These are phyloP conservation scores for Chlamydomonas asymmetrica DNA, from an alignment of 139 green algal species.

Conservation along the genomic window DNA sequence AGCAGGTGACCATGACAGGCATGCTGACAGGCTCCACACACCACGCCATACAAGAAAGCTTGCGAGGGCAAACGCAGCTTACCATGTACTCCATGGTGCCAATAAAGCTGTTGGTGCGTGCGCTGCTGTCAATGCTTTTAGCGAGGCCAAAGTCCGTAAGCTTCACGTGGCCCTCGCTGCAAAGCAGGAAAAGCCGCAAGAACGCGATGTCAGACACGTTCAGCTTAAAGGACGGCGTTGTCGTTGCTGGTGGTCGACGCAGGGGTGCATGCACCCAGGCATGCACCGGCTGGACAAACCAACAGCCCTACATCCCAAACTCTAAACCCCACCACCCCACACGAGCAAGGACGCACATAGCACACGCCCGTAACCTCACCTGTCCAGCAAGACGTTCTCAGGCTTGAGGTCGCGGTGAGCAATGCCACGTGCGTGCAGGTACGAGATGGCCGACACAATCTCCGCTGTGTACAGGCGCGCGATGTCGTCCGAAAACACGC, in stretches of 20 bases:
- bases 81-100: slow-evolving; percentile 90
- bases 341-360: no score
- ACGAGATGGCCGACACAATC: slow-evolving; percentile 89
- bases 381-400: slow-evolving; percentile 96
- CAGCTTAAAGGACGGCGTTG: no score
- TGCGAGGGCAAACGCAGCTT: slow-evolving; percentile 24
- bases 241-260: no score
- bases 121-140: slow-evolving; percentile 57
- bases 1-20: not conserved
- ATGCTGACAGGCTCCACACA: not conserved
- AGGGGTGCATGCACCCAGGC: no score
- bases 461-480: slow-evolving; percentile 93
- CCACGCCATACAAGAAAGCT: not conserved
- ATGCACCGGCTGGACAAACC: no score
- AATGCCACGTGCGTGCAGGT: slow-evolving; percentile 88
- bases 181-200: not conserved
- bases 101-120: slow-evolving; percentile 90
- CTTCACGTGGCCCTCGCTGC: slow-evolving; percentile 85
- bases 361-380: slow-evolving; percentile 1
- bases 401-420: slow-evolving; percentile 72
- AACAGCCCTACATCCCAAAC: no score
- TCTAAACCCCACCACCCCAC: no score
- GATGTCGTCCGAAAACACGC: slow-evolving; percentile 85
- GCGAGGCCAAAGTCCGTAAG: slow-evolving; percentile 91
- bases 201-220: no score